A percentile compares a stretch with the other conserved stretches of the same genome.
These are phyloP conservation scores for Cicer chorassanicum DNA, from an alignment of 306 rosid genomes.

Conservation along the genomic window DNA sequence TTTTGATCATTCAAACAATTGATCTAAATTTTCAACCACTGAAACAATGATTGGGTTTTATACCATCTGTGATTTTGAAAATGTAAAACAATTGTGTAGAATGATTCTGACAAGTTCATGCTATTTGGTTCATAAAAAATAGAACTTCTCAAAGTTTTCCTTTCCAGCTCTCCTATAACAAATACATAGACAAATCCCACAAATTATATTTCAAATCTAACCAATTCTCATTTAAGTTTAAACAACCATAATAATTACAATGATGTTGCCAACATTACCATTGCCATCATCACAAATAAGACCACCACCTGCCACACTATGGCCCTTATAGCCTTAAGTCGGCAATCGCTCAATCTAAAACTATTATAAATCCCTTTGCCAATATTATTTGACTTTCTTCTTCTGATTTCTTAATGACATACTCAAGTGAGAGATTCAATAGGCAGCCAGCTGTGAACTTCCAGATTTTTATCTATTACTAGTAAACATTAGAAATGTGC, in stretches of 20 bases:
- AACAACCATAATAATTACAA: constrained; percentile 7
- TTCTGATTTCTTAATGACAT: constrained; percentile 13
- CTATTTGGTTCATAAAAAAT: background rate
- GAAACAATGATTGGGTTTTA: background rate
- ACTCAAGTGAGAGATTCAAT: constrained; percentile 3
- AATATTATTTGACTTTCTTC: constrained; percentile 10
- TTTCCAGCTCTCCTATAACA: constrained; percentile 11
- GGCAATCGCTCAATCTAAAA: background rate
- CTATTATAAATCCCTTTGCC: constrained; percentile 18
- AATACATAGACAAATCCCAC: background rate
- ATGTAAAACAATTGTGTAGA: constrained; percentile 7
- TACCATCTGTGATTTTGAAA: constrained; percentile 15
- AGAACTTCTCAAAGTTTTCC: background rate
- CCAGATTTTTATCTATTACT: constrained; percentile 21
- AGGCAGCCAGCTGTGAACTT: constrained; percentile 14
- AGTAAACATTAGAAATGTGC: constrained; percentile 21
- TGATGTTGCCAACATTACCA: background rate
- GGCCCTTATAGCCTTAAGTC: background rate
- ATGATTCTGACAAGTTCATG: background rate
- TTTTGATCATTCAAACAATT: background rate
- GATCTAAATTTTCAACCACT: background rate
- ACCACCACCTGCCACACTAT: background rate
- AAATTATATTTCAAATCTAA: background rate
- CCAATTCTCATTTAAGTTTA: constrained; percentile 1
- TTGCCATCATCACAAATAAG: background rate